Conservation (phyloP, 1,284 basidiomycete genomes). For the Apiotrichum veenhuisii region DNA sequence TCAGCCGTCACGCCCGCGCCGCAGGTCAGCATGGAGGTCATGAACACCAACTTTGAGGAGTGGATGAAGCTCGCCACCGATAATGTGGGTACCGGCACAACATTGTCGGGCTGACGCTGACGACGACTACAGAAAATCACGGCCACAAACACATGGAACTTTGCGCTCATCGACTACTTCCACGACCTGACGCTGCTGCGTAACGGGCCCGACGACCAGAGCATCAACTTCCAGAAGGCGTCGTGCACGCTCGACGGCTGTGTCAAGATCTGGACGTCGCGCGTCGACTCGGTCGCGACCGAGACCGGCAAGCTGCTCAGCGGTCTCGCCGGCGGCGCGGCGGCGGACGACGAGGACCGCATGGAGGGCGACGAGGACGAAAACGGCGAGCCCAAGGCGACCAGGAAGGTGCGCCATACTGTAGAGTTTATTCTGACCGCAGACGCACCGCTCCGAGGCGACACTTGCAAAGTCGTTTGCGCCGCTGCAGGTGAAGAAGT, state of each 20-base stretch:
- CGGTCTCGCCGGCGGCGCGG: conserved; percentile 66
- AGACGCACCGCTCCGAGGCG: conserved; percentile 64
- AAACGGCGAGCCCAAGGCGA: conserved; percentile 31
- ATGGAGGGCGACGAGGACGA: conserved; percentile 45
- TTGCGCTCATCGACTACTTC: conserved; percentile 98
- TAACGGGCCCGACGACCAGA: conserved; percentile 77
- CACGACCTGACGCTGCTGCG: conserved; percentile 97
- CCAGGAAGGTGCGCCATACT: conserved; percentile 43
- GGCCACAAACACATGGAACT: conserved; percentile 94
- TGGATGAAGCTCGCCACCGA: conserved; percentile 99
- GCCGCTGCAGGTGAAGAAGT: conserved; percentile 84
- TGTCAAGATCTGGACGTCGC: conserved; percentile 98
- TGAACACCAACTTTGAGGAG: conserved; percentile 89
- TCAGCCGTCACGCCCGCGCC: conserved; percentile 34
- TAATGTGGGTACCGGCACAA: conserved; percentile 62
- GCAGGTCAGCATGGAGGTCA: conserved; percentile 60
- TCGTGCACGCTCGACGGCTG: conserved; percentile 97
- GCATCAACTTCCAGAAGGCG: conserved; percentile 97
- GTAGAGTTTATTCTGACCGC: conserved; percentile 29
- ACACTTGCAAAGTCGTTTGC: conserved; percentile 79
- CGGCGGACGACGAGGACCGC: conserved; percentile 33
- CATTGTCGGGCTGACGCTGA: no score
- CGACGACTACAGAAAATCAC: conserved; percentile 83
- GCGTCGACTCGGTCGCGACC: conserved; percentile 93
- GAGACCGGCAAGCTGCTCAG: conserved; percentile 94